These are phyloP conservation scores for Agastache rugosa DNA, from an alignment of 257 asterid genomes.

Conservation along the genomic window DNA sequence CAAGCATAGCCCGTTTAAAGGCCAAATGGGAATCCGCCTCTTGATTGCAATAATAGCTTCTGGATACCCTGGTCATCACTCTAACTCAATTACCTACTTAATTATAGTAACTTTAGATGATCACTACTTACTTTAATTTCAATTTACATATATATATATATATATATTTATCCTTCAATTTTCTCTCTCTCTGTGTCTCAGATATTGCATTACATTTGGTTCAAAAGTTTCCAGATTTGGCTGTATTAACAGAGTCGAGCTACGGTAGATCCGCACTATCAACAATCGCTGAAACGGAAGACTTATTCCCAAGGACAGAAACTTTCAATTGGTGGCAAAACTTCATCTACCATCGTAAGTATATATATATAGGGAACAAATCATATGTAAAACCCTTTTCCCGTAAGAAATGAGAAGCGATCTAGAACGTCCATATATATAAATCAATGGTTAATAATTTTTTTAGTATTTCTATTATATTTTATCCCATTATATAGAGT, in stretches of 20 bases:
- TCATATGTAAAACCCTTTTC: too few relatives aligned
- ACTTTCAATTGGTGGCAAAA: background rate
- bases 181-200: background rate
- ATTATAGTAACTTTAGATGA: too few relatives aligned
- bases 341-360: background rate
- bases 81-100: background rate
- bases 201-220: constrained; percentile 37
- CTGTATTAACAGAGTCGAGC: background rate
- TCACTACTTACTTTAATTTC: too few relatives aligned
- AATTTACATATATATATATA: too few relatives aligned
- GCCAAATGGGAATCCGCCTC: background rate
- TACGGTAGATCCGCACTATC: background rate
- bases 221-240: constrained; percentile 12
- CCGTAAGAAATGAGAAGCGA: too few relatives aligned
- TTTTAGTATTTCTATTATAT: too few relatives aligned
- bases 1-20: background rate
- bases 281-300: background rate
- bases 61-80: background rate
- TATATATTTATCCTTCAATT: too few relatives aligned
- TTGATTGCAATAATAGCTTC: background rate
- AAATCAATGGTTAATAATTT: too few relatives aligned
- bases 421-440: too few relatives aligned
- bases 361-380: too few relatives aligned
- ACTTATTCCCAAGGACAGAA: background rate
- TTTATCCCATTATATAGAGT: too few relatives aligned